Conservation (phyloP, 2,329 filamentous ascomycete genomes). For the Fusarium succisae region DNA sequence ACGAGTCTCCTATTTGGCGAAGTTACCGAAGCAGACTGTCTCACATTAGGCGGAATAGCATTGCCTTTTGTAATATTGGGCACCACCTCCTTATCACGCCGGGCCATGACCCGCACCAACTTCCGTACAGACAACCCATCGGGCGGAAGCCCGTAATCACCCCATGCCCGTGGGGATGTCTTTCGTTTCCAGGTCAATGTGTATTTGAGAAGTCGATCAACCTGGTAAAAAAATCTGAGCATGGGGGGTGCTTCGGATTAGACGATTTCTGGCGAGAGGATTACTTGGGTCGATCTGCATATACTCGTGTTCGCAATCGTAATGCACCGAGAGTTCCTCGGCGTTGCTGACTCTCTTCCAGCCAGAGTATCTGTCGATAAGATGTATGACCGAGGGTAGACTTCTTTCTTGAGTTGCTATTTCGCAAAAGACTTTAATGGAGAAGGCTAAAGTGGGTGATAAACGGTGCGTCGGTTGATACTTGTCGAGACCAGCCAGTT, state of each 20-base stretch:
- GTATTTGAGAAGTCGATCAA: not conserved
- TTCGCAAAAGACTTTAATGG: not conserved
- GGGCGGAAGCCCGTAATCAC: not conserved
- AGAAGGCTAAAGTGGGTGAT: not conserved
- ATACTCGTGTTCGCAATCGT: not conserved
- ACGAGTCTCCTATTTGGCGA: accelerated
- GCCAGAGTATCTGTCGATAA: not conserved
- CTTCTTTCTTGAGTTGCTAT: not conserved
- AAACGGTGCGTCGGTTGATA: not conserved
- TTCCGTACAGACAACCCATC: not conserved
- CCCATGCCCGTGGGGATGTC: not conserved
- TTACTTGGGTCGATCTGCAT: not conserved
- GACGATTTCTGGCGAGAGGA: not conserved
- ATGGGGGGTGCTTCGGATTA: not conserved
- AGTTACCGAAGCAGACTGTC: too few species aligned
- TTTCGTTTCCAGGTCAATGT: not conserved
- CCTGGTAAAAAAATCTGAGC: not conserved
- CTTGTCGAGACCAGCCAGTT: not conserved
- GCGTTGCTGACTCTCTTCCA: not conserved
- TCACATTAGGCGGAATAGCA: accelerated
- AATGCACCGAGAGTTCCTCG: not conserved
- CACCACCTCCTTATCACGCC: not conserved
- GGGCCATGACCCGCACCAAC: not conserved
- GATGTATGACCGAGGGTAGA: not conserved
- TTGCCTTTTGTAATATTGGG: too few species aligned